Conservation (phyloP, 78 protist genomes). For the Dictyostelium capitatum region DNA sequence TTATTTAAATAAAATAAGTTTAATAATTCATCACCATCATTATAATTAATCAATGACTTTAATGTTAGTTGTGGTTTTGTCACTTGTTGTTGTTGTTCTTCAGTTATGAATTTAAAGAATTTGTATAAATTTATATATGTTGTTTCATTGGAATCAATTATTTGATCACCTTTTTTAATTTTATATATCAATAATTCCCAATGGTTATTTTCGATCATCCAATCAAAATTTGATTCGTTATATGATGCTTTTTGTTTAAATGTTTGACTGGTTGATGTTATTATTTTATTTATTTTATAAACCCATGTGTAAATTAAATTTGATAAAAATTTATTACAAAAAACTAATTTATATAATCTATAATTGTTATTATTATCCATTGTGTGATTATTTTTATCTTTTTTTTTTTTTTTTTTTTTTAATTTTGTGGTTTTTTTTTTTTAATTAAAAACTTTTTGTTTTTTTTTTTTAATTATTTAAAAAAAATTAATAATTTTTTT, state of each 20-base stretch:
- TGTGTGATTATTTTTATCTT: not conserved
- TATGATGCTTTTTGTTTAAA: not conserved
- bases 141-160: not conserved
- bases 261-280: too few relatives aligned
- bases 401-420: not conserved
- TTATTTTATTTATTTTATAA: not conserved
- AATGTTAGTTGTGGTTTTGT: too few relatives aligned
- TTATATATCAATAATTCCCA: not conserved
- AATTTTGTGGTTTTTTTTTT: not conserved
- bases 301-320: not conserved
- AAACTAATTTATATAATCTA: constrained; percentile 6
- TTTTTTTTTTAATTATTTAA: too few relatives aligned
- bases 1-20: not conserved
- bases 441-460: too few relatives aligned
- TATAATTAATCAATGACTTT: too few relatives aligned
- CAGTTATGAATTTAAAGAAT: too few relatives aligned
- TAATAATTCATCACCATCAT: too few relatives aligned
- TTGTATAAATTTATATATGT: too few relatives aligned
- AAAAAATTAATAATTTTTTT: too few relatives aligned
- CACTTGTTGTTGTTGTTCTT: too few relatives aligned
- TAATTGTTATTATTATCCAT: not conserved
- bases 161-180: not conserved
- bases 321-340: not conserved
- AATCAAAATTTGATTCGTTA: not conserved
- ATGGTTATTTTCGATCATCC: not conserved